phyloP scores from a whole-genome alignment of 495 filamentous ascomycete genomes.

The Cercophora samala region DNA sequence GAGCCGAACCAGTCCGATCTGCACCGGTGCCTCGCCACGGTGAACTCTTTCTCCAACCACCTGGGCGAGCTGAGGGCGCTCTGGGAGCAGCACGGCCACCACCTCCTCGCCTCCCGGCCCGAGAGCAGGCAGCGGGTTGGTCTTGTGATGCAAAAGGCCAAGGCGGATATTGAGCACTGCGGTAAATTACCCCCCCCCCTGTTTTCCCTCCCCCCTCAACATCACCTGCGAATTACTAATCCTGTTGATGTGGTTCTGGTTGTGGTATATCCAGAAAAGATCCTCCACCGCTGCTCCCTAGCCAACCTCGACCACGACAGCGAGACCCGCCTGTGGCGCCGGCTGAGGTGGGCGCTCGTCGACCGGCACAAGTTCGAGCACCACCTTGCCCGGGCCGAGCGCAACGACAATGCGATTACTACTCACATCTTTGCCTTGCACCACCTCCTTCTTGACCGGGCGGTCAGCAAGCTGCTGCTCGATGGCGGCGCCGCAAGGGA shows the following conservation, averaged over 20 bases:
- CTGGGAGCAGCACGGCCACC: neutral
- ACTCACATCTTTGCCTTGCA: neutral
- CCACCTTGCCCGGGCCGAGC: neutral
- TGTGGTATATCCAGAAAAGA: too few relatives aligned
- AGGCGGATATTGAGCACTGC: neutral
- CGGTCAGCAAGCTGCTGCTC: neutral
- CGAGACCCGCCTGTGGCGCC: neutral
- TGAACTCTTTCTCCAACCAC: neutral
- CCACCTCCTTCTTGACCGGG: neutral
- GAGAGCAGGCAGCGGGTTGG: slow-evolving; percentile 1
- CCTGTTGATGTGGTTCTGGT: too few relatives aligned
- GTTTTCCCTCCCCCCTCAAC: too few relatives aligned
- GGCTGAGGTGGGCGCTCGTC: neutral
- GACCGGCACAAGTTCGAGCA: neutral
- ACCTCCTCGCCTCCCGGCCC: neutral
- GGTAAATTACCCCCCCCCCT: too few relatives aligned
- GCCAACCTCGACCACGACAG: neutral
- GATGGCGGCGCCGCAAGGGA: too few relatives aligned
- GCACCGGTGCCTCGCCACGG: neutral
- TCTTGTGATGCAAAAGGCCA: neutral
- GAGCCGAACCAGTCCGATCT: neutral
- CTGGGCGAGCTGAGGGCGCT: neutral
- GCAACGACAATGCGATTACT: neutral
- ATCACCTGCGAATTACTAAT: too few relatives aligned
- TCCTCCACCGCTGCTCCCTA: neutral